phyloP scores from a whole-genome alignment of 1,139 yeast genomes.

The Hyphopichia khmerensis region DNA sequence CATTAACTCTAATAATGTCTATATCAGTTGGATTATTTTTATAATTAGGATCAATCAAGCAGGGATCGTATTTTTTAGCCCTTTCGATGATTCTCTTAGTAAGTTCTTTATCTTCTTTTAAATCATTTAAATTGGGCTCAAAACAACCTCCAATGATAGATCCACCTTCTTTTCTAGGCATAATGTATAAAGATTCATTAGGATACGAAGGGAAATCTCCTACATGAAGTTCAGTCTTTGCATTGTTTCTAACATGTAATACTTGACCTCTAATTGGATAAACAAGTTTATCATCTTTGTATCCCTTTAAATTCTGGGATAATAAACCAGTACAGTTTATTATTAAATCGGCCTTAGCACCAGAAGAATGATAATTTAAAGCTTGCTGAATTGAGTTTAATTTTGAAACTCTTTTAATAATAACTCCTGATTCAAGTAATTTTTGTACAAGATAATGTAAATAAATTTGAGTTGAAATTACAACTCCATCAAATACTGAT shows the following conservation, averaged over 20 bases:
- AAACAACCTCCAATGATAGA: constrained; percentile 53
- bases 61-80: constrained; percentile 45
- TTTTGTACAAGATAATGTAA: constrained; percentile 43
- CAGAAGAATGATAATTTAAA: constrained; percentile 18
- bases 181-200: constrained; percentile 42
- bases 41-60: constrained; percentile 31
- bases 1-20: constrained; percentile 38
- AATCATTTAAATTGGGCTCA: constrained; percentile 19
- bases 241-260: constrained; percentile 37
- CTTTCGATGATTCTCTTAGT: constrained; percentile 37
- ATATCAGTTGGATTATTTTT: constrained; percentile 34
- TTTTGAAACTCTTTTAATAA: constrained; percentile 26
- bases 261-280: constrained; percentile 40
- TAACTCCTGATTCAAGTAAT: constrained; percentile 38
- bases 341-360: constrained; percentile 34
- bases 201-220: constrained; percentile 29
- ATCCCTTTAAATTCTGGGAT: constrained; percentile 32
- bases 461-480: constrained; percentile 50
- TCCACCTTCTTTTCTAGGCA: constrained; percentile 58
- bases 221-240: constrained; percentile 26
- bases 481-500: constrained; percentile 44
- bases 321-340: constrained; percentile 47
- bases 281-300: constrained; percentile 25
- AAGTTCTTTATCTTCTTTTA: constrained; percentile 32
- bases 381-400: constrained; percentile 29